A percentile compares a stretch with the other conserved stretches of the same genome.
These are phyloP conservation scores for Populus tomentosa DNA, from an alignment of 441 rosid species.

Conservation along the genomic window DNA sequence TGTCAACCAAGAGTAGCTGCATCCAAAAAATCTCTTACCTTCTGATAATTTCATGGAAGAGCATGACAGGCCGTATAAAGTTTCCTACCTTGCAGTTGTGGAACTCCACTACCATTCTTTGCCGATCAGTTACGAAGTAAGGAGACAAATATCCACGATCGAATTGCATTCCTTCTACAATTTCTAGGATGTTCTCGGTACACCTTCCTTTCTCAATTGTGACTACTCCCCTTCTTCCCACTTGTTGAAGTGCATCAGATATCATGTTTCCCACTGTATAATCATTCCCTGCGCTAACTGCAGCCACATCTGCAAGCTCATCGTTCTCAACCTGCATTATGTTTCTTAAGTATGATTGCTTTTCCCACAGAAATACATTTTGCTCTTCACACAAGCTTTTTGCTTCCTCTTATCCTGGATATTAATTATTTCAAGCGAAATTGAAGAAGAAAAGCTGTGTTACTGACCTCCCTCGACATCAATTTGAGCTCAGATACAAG, in stretches of 20 bases:
- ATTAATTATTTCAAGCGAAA: background rate
- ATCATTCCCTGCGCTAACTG: constrained; percentile 88
- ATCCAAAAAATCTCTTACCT: constrained; percentile 25
- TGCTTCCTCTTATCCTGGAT: background rate
- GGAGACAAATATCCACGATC: constrained; percentile 83
- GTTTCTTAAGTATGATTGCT: background rate
- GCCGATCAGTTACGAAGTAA: constrained; percentile 71
- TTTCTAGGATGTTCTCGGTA: constrained; percentile 49
- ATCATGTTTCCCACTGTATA: constrained; percentile 70
- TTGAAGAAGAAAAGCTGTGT: constrained; percentile 2
- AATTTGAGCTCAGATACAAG: constrained; percentile 77
- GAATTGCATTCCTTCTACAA: constrained; percentile 92
- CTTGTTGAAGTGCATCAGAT: constrained; percentile 53
- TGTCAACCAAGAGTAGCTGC: constrained; percentile 90
- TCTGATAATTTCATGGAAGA: constrained; percentile 27
- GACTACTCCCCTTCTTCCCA: constrained; percentile 70
- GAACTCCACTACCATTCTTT: constrained; percentile 62
- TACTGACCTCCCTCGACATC: constrained; percentile 76
- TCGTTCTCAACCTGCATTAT: constrained; percentile 65
- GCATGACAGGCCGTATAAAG: constrained; percentile 13
- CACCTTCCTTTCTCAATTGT: constrained; percentile 66
- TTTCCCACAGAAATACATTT: background rate
- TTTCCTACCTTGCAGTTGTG: constrained; percentile 72
- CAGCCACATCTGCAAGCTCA: constrained; percentile 84
- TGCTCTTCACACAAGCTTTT: background rate